These are phyloP conservation scores for Anethum foeniculum DNA, from an alignment of 140 eudicot genomes.

Conservation along the genomic window DNA sequence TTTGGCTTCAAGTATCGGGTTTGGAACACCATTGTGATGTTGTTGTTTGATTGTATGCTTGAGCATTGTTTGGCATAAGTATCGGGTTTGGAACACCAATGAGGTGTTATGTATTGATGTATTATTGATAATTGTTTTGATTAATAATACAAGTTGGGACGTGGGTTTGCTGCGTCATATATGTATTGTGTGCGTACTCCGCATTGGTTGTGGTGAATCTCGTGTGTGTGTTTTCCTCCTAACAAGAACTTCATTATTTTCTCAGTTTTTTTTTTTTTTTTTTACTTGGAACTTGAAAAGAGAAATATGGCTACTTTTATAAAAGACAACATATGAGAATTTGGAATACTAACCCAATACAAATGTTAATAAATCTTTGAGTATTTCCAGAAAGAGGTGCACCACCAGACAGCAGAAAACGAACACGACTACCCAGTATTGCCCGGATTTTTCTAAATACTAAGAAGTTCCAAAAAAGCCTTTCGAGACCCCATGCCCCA, in stretches of 20 bases:
- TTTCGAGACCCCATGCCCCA: slow-evolving; percentile 90
- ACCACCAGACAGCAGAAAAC: slow-evolving; percentile 88
- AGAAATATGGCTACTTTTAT: neutral
- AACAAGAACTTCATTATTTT: neutral
- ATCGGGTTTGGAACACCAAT: too few species aligned
- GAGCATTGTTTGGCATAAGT: too few species aligned
- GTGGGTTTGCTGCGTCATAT: too few species aligned
- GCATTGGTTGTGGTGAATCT: too few species aligned
- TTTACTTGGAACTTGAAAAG: neutral
- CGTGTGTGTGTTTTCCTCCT: too few species aligned
- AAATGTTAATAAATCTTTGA: slow-evolving; percentile 92
- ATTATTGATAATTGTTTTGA: too few species aligned
- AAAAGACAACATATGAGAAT: neutral
- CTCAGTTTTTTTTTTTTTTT: neutral
- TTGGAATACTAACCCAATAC: slow-evolving; percentile 38
- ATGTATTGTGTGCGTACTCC: too few species aligned
- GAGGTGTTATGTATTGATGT: too few species aligned
- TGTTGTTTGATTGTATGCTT: too few species aligned
- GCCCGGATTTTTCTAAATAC: slow-evolving; percentile 80
- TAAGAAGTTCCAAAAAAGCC: slow-evolving; percentile 64
- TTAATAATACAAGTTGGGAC: too few species aligned
- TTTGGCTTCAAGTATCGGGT: too few species aligned
- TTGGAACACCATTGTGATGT: too few species aligned
- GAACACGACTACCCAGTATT: slow-evolving; percentile 85
- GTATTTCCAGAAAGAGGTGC: slow-evolving; percentile 93